Evolutionary conservation across 1,284 basidiomycete species (phyloP).

Genomic region (Boletellus sp.): DNA sequence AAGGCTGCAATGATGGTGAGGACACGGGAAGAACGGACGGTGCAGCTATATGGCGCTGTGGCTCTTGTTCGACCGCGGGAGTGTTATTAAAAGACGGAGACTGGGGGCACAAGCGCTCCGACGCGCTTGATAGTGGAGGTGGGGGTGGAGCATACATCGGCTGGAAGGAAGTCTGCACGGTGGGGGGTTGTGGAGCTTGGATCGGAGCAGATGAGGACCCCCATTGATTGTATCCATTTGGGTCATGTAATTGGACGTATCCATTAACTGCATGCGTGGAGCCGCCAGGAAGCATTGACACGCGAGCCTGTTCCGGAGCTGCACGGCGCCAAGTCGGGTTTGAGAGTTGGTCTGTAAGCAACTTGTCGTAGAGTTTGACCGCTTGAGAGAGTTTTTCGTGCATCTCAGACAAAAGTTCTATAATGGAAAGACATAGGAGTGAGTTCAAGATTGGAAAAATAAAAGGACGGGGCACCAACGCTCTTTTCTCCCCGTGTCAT

Average conservation of each 20-base stretch:
- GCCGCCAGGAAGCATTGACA: constrained; percentile 12
- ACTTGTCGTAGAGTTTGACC: constrained; percentile 84
- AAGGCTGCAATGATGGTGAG: constrained; percentile 6
- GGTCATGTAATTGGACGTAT: constrained; percentile 19
- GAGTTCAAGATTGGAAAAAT: not conserved
- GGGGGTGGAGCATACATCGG: constrained; percentile 17
- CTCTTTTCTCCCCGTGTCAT: constrained; percentile 86
- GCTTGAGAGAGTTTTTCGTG: constrained; percentile 90
- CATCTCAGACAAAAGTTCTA: constrained; percentile 88
- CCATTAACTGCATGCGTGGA: constrained; percentile 15
- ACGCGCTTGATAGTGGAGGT: constrained; percentile 10
- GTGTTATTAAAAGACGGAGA: constrained; percentile 14
- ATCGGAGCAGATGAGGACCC: constrained; percentile 13
- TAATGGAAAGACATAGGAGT: not conserved
- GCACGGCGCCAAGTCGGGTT: constrained; percentile 58
- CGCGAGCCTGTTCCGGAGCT: constrained; percentile 18
- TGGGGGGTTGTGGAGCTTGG: constrained; percentile 17
- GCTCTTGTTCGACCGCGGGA: constrained; percentile 12
- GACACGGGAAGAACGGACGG: constrained; percentile 5
- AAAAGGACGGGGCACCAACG: constrained; percentile 44
- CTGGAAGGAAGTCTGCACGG: constrained; percentile 16
- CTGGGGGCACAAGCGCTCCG: constrained; percentile 17
- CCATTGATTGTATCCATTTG: constrained; percentile 30
- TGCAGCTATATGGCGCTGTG: constrained; percentile 8
- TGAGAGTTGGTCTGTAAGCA: constrained; percentile 81